Conservation (phyloP, 2,329 filamentous ascomycete species). For the Aspergillus latus region DNA sequence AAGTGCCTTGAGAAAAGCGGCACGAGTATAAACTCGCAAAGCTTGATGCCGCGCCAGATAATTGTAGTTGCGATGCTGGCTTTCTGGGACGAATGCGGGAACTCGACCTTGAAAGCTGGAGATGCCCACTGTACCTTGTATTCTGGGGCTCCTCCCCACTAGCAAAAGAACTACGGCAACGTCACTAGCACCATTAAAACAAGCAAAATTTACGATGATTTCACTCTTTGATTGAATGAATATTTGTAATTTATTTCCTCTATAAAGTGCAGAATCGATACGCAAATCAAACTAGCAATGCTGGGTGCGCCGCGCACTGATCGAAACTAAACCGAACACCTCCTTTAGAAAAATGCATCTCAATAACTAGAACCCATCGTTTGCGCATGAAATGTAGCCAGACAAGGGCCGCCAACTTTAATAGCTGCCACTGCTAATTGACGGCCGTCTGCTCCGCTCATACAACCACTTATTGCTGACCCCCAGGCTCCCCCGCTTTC, state of each 20-base stretch:
- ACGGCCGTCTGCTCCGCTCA: conserved; percentile 63
- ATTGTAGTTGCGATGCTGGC: conserved; percentile 23
- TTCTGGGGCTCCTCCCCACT: conserved; percentile 1
- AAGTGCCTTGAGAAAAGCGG: neutral
- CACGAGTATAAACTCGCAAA: conserved; percentile 8
- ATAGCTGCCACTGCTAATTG: conserved; percentile 39
- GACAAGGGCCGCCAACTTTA: conserved; percentile 22
- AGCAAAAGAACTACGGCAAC: neutral
- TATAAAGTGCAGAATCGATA: neutral
- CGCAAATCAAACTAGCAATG: neutral
- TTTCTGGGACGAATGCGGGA: conserved; percentile 21
- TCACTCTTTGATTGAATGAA: neutral
- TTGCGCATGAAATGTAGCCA: conserved; percentile 8
- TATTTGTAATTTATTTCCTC: neutral
- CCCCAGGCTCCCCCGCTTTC: conserved; percentile 70
- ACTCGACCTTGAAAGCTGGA: conserved; percentile 18
- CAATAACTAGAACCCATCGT: conserved; percentile 6
- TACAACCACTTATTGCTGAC: conserved; percentile 96
- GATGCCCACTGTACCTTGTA: conserved; percentile 3
- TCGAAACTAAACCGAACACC: conserved; percentile 6
- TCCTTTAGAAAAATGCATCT: neutral
- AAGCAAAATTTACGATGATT: neutral
- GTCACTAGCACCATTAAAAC: conserved; percentile 4
- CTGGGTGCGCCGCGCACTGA: conserved; percentile 8
- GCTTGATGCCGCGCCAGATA: conserved; percentile 12